phyloP scores from a whole-genome alignment of 371 early-diverging fungal species.

The Dinochytrium kinnereticum region DNA sequence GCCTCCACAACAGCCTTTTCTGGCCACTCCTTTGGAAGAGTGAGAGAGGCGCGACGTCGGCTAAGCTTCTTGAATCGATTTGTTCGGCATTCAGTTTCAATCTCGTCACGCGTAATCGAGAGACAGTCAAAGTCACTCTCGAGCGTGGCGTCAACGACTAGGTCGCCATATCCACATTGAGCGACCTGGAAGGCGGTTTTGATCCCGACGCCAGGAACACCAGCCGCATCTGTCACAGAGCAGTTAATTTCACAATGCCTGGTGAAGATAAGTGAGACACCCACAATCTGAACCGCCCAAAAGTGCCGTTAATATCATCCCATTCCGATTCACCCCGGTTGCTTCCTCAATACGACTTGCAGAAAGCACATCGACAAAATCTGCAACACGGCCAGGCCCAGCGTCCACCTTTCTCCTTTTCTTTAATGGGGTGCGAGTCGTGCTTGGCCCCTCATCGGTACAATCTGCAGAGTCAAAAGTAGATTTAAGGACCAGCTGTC shows the following conservation, averaged over 20 bases:
- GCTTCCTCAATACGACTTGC: neutral
- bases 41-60: neutral
- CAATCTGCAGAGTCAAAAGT: neutral
- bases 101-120: neutral
- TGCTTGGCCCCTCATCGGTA: neutral
- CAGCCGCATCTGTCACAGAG: neutral
- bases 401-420: conserved; percentile 5
- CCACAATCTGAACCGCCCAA: conserved; percentile 22
- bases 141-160: neutral
- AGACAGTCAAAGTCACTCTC: neutral
- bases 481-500: neutral
- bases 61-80: neutral
- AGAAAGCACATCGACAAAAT: conserved; percentile 15
- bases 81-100: neutral
- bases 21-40: neutral
- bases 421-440: neutral
- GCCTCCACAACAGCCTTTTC: neutral
- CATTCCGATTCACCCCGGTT: neutral
- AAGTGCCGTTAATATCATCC: conserved; percentile 16
- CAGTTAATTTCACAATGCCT: neutral
- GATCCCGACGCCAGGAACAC: neutral
- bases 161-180: neutral
- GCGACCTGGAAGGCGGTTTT: neutral
- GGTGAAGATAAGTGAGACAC: neutral
- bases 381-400: neutral